phyloP scores from a whole-genome alignment of 306 rosid species.

The Echinosophora koreensis region DNA sequence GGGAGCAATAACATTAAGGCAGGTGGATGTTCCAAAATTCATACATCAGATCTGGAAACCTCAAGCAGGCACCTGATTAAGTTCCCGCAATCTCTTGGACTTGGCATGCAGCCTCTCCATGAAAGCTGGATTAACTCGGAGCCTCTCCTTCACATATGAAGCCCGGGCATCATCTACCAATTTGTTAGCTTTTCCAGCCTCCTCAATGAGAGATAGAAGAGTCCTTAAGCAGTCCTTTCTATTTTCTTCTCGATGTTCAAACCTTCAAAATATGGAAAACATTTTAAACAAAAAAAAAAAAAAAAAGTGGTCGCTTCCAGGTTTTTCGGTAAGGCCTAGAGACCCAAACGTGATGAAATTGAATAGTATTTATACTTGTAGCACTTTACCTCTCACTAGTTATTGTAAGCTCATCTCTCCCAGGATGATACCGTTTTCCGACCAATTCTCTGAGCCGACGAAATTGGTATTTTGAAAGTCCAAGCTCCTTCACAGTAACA shows the following conservation, averaged over 20 bases:
- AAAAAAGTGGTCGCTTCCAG: conserved; percentile 31
- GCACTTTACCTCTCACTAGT: conserved; percentile 85
- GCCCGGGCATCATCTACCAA: conserved; percentile 78
- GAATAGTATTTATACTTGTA: conserved; percentile 14
- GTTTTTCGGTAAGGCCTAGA: background rate
- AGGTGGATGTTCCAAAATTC: conserved; percentile 43
- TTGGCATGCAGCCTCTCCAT: conserved; percentile 82
- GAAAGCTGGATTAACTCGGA: conserved; percentile 78
- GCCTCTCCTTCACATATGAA: conserved; percentile 81
- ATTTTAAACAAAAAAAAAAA: conserved; percentile 15
- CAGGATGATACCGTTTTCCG: conserved; percentile 94
- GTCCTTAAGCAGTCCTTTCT: conserved; percentile 96
- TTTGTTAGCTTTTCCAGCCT: conserved; percentile 92
- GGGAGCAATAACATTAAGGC: conserved; percentile 38
- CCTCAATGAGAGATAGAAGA: conserved; percentile 87
- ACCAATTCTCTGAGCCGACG: conserved; percentile 84
- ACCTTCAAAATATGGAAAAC: conserved; percentile 61
- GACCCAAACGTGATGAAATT: background rate
- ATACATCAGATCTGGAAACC: conserved; percentile 39
- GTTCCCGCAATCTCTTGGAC: conserved; percentile 59
- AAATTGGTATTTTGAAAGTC: conserved; percentile 88
- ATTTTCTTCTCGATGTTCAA: conserved; percentile 95
- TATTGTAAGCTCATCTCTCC: conserved; percentile 89
- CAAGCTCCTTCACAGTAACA: conserved; percentile 93
- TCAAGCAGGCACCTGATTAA: conserved; percentile 59